Base-by-base conservation (phyloP, 73 alveolate species). In the Paramecium caudatum region DNA sequence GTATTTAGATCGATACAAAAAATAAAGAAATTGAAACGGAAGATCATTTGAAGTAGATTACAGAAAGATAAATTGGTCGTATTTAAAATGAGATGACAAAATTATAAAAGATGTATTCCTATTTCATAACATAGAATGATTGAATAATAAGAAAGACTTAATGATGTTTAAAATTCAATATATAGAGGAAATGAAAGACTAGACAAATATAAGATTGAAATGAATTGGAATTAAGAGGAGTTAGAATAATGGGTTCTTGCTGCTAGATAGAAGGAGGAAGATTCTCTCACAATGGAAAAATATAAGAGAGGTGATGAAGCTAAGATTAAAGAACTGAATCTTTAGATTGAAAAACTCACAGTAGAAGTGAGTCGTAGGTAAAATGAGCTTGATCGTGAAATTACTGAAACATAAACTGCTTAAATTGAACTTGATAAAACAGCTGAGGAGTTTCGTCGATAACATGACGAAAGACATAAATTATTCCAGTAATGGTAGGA, bases 241-340 rank as follows among this genome's bases (percentile, higher is more conserved):
- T 97, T 98, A 49, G 99, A 98, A 94, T 99, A 98, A 95, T 98
- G 99, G 99, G 99, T 99, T 81, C 94, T 98, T 25, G 99, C 99
- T 32, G 99, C 99, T 3, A 61, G 99, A 74, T 96, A 98, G 92
- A 98, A 98, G 94, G 99, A 98, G 81, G 99, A 98, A 78, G 99
- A 98, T 90, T 97, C 98, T 93, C 93, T 98, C 46, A 97, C 99
- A 23, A 96, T 98, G 74, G 99, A 98, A 82, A 98, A 98, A 92
- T 98, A 98, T 92, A 95, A 97, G 78, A 91, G 99, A 68, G 99
- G 99, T 48, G 99, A 98, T 92, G 99, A 98, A 93, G 98, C 99
- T 30, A 98, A 98, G 92, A 98, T 97, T 61, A 97, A 97, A 91
- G 99, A 98, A 74, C 98, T 98, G 9, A 98, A 98, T 94, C 97